phyloP scores from a whole-genome alignment of 768 basidiomycete genomes.

The Russula sp. region DNA sequence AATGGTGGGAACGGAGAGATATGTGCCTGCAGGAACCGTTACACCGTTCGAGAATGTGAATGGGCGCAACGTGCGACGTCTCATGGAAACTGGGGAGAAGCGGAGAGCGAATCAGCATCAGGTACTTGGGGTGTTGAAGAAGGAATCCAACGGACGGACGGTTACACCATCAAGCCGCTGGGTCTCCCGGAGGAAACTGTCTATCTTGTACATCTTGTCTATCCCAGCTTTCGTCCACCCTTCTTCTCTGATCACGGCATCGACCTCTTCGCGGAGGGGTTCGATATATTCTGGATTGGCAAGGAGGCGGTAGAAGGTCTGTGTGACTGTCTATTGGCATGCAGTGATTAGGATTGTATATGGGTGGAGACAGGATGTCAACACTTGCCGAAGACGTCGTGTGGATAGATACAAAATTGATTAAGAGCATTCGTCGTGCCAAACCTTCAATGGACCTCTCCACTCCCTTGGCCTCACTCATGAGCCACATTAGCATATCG shows the following conservation, averaged over 20 bases:
- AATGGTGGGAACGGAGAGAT: constrained; percentile 36
- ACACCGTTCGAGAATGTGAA: constrained; percentile 39
- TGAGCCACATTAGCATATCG: too few relatives aligned
- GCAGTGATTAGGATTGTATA: not conserved
- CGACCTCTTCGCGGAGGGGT: constrained; percentile 33
- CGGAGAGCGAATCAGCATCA: not conserved
- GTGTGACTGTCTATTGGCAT: constrained; percentile 5
- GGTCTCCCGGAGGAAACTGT: constrained; percentile 40
- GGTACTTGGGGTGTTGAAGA: not conserved
- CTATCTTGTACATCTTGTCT: constrained; percentile 36
- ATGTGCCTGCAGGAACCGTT: constrained; percentile 41
- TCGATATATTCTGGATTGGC: constrained; percentile 32
- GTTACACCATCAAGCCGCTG: constrained; percentile 31
- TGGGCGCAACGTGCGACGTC: constrained; percentile 33
- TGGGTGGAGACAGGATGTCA: too few relatives aligned
- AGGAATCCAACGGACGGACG: not conserved
- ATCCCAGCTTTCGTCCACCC: constrained; percentile 17
- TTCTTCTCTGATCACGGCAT: constrained; percentile 20
- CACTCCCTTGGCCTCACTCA: too few relatives aligned
- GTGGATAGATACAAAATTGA: constrained; percentile 43
- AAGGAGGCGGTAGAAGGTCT: constrained; percentile 31
- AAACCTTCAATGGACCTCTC: too few relatives aligned
- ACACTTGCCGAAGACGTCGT: constrained; percentile 37
- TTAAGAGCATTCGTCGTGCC: constrained; percentile 36
- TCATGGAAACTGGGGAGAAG: constrained; percentile 24